Base-by-base conservation (phyloP, 1,284 basidiomycete genomes). In the Chalciporus sp. region DNA sequence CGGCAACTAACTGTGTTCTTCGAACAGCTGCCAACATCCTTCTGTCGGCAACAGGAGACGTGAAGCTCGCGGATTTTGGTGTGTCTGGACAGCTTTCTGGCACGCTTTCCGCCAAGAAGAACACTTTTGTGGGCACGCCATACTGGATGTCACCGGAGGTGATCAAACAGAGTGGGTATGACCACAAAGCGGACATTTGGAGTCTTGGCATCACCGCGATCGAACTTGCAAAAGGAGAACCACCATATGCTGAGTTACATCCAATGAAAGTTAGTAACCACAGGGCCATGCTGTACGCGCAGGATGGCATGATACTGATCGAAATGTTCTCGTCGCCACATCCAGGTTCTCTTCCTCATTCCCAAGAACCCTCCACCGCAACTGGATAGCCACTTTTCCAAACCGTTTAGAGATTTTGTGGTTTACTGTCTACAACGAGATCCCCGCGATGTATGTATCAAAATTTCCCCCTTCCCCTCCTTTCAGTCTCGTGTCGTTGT, bases 141-240 rank as follows among this genome's bases (percentile, higher is more conserved):
- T 96, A 95, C 69, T 97, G 95, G 95, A 99, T 99, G 96, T 95
- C 94, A 20, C 96, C 96, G 7, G 96, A 99, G 71, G 96, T 99
- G 20, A 98, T 99, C 79, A 98, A 98, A 74, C 96, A 99, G 75
- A 96, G 93, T 58, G 97, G 97, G 8, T 99, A 99, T 72, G 96
- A 98, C 67, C 92, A 95, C 72, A 98, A 98, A 70, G 96, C 96
- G 11, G 96, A 99, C 72, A 98, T 99, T 48, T 97, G 95, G 95
- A 93, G 90, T 71, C 75, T 96, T 61, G 94, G 93, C 6, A 99
- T 99, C 69, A 98, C 96, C 5, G 94, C 95, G 11, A 98, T 99
- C 63, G 96, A 99, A 72, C 79, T 99, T 61, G 96, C 96, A 1
- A 95, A 92, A 73, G 96, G 96, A 40, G 95, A 98, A 68, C 96